These are phyloP conservation scores for Symbiodinium pilosum DNA, from an alignment of 73 alveolate species.

Conservation along the genomic window DNA sequence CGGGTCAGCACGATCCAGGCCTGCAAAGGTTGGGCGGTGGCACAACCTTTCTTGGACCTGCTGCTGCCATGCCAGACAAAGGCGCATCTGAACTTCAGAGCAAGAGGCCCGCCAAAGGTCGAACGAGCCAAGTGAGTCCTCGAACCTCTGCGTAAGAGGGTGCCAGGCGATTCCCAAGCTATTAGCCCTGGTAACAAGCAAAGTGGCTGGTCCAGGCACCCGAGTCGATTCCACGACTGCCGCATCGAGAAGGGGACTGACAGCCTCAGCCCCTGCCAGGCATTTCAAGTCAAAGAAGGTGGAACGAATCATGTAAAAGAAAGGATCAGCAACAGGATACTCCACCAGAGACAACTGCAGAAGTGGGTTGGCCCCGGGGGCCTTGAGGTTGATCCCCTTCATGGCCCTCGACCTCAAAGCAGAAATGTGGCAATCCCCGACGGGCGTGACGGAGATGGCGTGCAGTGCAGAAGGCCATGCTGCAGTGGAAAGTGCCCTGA, in stretches of 20 bases:
- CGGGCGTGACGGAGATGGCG: not conserved
- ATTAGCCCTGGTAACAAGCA: not conserved
- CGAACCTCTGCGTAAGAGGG: not conserved
- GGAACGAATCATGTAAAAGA: not conserved
- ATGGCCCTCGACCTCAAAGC: not conserved
- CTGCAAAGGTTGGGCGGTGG: not conserved
- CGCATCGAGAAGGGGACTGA: not conserved
- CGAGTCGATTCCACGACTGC: not conserved
- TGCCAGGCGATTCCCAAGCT: not conserved
- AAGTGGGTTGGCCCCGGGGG: not conserved
- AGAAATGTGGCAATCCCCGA: not conserved
- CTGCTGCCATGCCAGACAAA: not conserved
- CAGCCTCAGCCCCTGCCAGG: not conserved
- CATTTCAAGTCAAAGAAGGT: not conserved
- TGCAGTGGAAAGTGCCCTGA: not conserved
- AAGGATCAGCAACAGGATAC: not conserved
- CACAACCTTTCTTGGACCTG: not conserved
- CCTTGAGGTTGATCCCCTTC: not conserved
- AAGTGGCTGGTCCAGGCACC: not conserved
- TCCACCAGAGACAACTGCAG: not conserved
- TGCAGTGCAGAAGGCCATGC: not conserved
- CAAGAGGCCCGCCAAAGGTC: not conserved
- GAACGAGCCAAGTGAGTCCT: not conserved
- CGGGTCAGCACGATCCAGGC: not conserved
- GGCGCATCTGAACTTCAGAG: not conserved